These are phyloP conservation scores for Arthrocladium fulminans DNA, from an alignment of 2,329 filamentous ascomycete genomes.

Conservation along the genomic window DNA sequence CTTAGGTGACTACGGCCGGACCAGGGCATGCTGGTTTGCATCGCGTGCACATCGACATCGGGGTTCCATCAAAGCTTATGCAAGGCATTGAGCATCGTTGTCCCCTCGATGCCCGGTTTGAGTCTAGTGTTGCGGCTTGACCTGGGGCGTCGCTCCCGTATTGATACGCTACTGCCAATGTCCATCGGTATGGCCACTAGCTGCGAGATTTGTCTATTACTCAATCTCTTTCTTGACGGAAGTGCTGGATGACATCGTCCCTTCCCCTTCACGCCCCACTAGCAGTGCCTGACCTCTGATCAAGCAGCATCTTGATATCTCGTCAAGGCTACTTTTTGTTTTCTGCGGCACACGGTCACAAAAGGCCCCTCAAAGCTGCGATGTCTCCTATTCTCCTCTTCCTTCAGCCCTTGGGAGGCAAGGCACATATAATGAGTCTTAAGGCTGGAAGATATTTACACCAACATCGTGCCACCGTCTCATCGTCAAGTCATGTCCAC, in stretches of 20 bases:
- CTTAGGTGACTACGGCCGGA: neutral
- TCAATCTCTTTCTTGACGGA: neutral
- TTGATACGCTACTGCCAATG: neutral
- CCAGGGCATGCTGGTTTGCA: neutral
- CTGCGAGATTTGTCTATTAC: neutral
- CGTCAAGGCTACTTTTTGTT: neutral
- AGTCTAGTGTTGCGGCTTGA: neutral
- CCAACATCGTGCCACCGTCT: neutral
- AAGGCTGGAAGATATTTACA: neutral
- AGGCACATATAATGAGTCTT: slow-evolving; percentile 5
- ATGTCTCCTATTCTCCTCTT: slow-evolving; percentile 8
- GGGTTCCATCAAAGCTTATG: neutral
- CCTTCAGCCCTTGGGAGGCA: slow-evolving; percentile 3
- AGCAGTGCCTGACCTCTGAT: neutral
- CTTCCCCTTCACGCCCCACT: neutral
- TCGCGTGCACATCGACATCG: neutral
- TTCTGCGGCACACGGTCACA: slow-evolving; percentile 10
- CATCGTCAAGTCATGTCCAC: slow-evolving; percentile 11
- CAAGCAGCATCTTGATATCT: slow-evolving; percentile 5
- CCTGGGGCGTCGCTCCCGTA: neutral
- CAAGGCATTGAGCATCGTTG: neutral
- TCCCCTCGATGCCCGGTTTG: neutral
- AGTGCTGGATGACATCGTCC: slow-evolving; percentile 3
- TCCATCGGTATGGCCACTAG: neutral
- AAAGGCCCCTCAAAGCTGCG: slow-evolving; percentile 9